phyloP scores from a whole-genome alignment of 331 rosid genomes.

The Pyracantha coccinea region DNA sequence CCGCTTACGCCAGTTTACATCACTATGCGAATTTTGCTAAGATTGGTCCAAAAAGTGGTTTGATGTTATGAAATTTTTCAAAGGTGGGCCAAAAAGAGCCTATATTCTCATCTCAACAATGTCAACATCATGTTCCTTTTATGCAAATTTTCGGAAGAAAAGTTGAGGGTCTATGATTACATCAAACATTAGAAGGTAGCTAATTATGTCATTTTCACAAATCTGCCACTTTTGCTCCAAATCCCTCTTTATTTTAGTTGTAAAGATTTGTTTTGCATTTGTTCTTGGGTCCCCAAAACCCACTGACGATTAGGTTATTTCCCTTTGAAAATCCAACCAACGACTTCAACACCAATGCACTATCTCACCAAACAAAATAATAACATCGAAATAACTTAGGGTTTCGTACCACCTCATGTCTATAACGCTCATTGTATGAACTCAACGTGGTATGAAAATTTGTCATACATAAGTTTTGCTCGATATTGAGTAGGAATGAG shows the following conservation, averaged over 20 bases:
- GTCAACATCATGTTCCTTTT: background rate
- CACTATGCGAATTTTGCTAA: background rate
- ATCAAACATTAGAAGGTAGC: conserved; percentile 8
- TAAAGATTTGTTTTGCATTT: background rate
- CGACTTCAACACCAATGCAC: background rate
- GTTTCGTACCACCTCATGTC: no score
- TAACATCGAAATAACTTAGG: background rate
- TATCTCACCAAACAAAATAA: conserved; percentile 1
- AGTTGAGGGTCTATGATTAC: background rate
- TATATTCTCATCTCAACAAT: background rate
- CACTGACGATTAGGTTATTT: conserved; percentile 7
- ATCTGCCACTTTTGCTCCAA: background rate
- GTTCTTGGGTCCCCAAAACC: background rate
- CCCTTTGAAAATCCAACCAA: background rate
- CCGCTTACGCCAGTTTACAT: background rate
- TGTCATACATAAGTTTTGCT: no score
- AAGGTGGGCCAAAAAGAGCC: conserved; percentile 11
- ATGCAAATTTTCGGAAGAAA: conserved; percentile 12
- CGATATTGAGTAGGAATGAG: no score
- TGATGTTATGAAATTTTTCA: background rate
- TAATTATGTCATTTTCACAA: background rate
- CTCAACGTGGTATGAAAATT: no score
- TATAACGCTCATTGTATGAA: no score
- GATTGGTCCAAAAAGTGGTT: conserved; percentile 12
- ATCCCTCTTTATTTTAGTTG: background rate